Evolutionary conservation across 2,329 filamentous ascomycete species (phyloP).

Genomic region (Ceratocystis variospora): DNA sequence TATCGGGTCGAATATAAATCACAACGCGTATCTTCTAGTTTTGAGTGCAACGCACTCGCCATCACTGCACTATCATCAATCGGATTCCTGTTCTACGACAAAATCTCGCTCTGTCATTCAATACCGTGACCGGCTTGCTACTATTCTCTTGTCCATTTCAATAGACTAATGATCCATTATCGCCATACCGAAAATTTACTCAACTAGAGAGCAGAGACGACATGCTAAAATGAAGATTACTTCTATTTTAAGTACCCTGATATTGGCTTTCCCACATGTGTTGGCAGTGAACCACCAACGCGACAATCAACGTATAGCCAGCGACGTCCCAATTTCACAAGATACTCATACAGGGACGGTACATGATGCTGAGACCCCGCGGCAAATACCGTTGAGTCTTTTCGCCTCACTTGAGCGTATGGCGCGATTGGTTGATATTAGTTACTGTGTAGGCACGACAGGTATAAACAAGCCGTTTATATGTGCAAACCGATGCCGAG

Average conservation of each 20-base stretch:
- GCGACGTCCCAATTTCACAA: background rate
- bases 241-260: slow-evolving; percentile 2
- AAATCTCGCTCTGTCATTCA: background rate
- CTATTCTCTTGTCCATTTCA: background rate
- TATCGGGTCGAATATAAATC: background rate
- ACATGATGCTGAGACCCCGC: background rate
- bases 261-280: slow-evolving; percentile 8
- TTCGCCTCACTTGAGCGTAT: slow-evolving; percentile 77
- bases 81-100: background rate
- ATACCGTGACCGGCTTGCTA: background rate
- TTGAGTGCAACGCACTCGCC: background rate
- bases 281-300: slow-evolving; percentile 5
- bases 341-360: background rate
- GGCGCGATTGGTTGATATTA: slow-evolving; percentile 82
- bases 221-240: slow-evolving; percentile 11
- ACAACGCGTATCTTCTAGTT: background rate
- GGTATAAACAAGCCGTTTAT: slow-evolving; percentile 72
- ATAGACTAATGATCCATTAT: background rate
- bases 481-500: slow-evolving; percentile 70
- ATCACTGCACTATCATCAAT: background rate
- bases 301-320: background rate
- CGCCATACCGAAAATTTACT: background rate
- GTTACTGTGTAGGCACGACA: slow-evolving; percentile 79
- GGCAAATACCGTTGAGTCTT: slow-evolving; percentile 37
- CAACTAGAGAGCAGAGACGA: background rate